A percentile compares a stretch with the other conserved stretches of the same genome.
phyloP scores from a whole-genome alignment of 257 asterid species.

The Haberlea rhodopensis region DNA sequence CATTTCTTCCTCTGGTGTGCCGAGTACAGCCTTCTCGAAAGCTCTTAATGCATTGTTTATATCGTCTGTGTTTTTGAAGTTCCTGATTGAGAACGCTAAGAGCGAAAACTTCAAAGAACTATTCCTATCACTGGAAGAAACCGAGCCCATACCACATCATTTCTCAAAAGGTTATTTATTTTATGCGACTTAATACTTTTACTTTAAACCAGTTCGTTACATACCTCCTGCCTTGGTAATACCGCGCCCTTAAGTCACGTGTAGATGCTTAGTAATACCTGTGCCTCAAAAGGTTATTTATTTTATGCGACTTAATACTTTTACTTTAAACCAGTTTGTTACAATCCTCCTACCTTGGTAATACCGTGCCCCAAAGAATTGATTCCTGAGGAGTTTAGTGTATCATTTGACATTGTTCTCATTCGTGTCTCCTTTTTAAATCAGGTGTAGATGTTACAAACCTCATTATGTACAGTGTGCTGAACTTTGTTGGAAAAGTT shows the following conservation, averaged over 20 bases:
- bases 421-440: conserved; percentile 19
- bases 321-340: too few relatives aligned
- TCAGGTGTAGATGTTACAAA: conserved; percentile 65
- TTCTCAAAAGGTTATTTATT: conserved; percentile 62
- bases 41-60: conserved; percentile 80
- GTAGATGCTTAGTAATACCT: too few relatives aligned
- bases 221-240: conserved; percentile 10
- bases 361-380: too few relatives aligned
- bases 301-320: not conserved
- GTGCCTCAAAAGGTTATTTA: too few relatives aligned
- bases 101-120: conserved; percentile 76
- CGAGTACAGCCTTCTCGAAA: conserved; percentile 53
- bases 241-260: not conserved
- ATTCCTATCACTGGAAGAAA: conserved; percentile 62
- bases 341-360: too few relatives aligned
- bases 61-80: conserved; percentile 86
- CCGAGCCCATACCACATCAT: conserved; percentile 55
- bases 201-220: conserved; percentile 5
- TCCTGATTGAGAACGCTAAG: conserved; percentile 67
- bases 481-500: conserved; percentile 72
- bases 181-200: conserved; percentile 7
- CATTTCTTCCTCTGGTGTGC: conserved; percentile 55
- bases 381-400: too few relatives aligned
- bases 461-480: conserved; percentile 64
- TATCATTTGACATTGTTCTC: conserved; percentile 9